A percentile compares a stretch with the other conserved stretches of the same genome.
Conservation (phyloP, 495 filamentous ascomycete species). For the Mytilinidion resinicola region DNA sequence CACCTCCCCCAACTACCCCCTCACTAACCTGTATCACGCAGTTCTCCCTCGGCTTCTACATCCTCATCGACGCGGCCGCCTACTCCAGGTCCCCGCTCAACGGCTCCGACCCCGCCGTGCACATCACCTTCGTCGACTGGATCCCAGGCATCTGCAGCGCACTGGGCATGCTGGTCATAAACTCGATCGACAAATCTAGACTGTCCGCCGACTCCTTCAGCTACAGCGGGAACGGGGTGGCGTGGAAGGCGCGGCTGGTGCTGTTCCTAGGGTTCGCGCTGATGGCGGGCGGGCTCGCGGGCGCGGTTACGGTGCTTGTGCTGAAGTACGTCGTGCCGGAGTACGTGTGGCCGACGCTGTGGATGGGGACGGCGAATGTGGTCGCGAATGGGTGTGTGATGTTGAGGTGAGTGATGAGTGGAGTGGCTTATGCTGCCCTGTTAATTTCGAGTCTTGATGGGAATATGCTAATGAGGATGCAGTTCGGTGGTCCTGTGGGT, state of each 20-base stretch:
- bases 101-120: constrained; percentile 57
- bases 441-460: background rate
- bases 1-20: background rate
- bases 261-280: constrained; percentile 93
- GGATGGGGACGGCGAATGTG: constrained; percentile 91
- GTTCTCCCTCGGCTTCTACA: constrained; percentile 98
- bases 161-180: constrained; percentile 98
- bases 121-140: constrained; percentile 98
- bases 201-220: constrained; percentile 79
- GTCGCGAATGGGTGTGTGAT: constrained; percentile 81
- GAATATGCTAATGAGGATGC: constrained; percentile 22
- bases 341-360: constrained; percentile 75
- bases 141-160: constrained; percentile 91
- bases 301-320: constrained; percentile 81
- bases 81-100: constrained; percentile 78
- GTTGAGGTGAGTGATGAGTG: constrained; percentile 58
- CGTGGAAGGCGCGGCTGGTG: constrained; percentile 94
- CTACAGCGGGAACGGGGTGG: constrained; percentile 79
- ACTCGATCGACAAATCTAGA: constrained; percentile 89
- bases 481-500: constrained; percentile 92
- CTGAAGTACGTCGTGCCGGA: constrained; percentile 81
- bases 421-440: background rate
- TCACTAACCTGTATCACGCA: constrained; percentile 32
- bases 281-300: constrained; percentile 90
- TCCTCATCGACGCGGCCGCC: constrained; percentile 83